Percentiles rank a stretch among this genome's conserved stretches.
Conservation (phyloP, 148 eudicot species). For the Rhododendron simsii region DNA sequence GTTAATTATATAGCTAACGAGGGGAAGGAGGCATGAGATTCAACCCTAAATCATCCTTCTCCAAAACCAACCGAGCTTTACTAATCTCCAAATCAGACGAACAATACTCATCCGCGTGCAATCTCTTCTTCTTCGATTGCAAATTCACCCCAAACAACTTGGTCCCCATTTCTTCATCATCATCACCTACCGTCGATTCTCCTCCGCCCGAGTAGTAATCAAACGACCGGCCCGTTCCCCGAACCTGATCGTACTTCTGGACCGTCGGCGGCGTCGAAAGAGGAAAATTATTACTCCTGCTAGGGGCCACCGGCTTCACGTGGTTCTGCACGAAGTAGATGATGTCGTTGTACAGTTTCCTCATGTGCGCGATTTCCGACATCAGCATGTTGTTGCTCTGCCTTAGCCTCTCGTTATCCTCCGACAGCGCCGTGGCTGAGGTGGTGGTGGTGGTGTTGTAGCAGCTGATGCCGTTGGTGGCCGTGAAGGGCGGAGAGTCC, state of each 20-base stretch:
- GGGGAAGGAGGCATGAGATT: slow-evolving; percentile 85
- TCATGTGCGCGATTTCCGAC: slow-evolving; percentile 85
- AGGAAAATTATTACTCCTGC: slow-evolving; percentile 23
- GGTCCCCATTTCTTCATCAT: neutral
- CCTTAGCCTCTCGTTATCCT: slow-evolving; percentile 72
- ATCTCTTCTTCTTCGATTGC: slow-evolving; percentile 66
- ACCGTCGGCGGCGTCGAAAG: neutral
- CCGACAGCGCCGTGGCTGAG: slow-evolving; percentile 49
- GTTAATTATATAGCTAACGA: slow-evolving; percentile 17
- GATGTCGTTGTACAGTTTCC: slow-evolving; percentile 78
- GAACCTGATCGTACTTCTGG: slow-evolving; percentile 18
- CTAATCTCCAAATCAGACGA: slow-evolving; percentile 22
- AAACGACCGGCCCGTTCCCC: neutral
- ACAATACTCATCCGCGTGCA: slow-evolving; percentile 46
- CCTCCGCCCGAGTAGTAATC: neutral
- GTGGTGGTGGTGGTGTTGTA: neutral
- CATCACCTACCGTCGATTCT: neutral
- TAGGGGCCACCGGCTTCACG: slow-evolving; percentile 65
- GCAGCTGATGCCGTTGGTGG: neutral
- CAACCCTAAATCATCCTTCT: slow-evolving; percentile 75
- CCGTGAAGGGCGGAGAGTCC: slow-evolving; percentile 25
- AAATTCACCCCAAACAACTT: slow-evolving; percentile 79
- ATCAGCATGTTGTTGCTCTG: slow-evolving; percentile 64
- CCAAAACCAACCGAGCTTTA: slow-evolving; percentile 56
- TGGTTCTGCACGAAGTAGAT: slow-evolving; percentile 88